Conservation (phyloP, 192 early-diverging fungal species). For the Backusella mclennaniae region DNA sequence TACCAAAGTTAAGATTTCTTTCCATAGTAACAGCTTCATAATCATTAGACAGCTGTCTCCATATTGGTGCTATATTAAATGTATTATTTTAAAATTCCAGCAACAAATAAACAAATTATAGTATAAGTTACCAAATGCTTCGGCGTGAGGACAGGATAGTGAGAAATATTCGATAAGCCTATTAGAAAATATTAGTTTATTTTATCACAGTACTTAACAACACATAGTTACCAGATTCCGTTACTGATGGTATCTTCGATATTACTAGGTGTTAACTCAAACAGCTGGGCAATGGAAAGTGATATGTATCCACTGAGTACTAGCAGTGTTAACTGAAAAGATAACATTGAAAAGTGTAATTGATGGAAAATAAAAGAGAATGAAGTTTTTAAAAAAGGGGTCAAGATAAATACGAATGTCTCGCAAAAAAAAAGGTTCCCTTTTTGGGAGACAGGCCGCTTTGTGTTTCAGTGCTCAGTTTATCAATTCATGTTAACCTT, state of each 20-base stretch:
- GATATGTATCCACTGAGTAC: neutral
- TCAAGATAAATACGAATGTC: neutral
- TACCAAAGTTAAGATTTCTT: neutral
- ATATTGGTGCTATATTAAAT: neutral
- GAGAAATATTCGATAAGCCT: neutral
- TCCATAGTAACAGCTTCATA: neutral
- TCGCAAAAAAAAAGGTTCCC: neutral
- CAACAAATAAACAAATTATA: neutral
- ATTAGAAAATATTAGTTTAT: neutral
- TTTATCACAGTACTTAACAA: neutral
- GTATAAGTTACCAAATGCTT: neutral
- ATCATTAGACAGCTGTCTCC: neutral
- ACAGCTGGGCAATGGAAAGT: neutral
- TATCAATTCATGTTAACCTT: neutral
- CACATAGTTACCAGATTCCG: neutral
- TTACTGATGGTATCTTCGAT: neutral
- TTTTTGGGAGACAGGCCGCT: neutral
- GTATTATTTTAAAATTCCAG: neutral
- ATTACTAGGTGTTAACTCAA: neutral
- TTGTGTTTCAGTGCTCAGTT: neutral
- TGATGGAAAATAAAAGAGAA: neutral
- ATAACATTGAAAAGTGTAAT: neutral
- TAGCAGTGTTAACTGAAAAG: too few species aligned
- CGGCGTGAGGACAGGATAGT: neutral
- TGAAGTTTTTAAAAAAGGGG: neutral